phyloP scores from a whole-genome alignment of 2,329 filamentous ascomycete genomes.

The Cladosporium austrohemisphaericum region DNA sequence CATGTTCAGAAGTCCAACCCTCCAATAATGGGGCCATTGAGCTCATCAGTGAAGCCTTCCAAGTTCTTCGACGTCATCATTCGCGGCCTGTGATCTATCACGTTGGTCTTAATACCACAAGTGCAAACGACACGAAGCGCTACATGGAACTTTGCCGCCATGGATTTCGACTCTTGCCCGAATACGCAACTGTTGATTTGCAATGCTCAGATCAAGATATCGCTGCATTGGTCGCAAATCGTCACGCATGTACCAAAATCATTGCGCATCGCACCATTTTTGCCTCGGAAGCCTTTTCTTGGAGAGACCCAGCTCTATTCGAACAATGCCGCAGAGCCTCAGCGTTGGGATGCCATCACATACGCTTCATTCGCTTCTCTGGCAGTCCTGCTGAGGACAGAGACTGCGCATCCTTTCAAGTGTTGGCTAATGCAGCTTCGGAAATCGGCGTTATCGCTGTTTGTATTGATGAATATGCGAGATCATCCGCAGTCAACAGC shows the following conservation, averaged over 20 bases:
- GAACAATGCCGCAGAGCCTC: constrained; percentile 1
- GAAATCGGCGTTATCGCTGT: not conserved
- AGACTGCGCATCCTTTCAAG: not conserved
- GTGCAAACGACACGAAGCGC: not conserved
- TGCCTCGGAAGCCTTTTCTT: not conserved
- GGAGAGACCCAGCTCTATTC: not conserved
- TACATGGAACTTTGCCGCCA: not conserved
- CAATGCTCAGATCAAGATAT: constrained; percentile 1
- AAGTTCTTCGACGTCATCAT: not conserved
- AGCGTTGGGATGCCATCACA: not conserved
- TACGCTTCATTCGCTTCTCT: not conserved
- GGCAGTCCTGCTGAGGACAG: not conserved
- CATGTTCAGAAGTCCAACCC: not conserved
- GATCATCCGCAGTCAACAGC: constrained; percentile 4
- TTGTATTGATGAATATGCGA: not conserved
- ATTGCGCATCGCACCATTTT: not conserved
- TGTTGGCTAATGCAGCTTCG: not conserved
- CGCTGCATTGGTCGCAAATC: not conserved
- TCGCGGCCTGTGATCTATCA: not conserved
- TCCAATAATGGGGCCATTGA: not conserved
- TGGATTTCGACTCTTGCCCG: constrained; percentile 1
- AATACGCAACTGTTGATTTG: constrained; percentile 2
- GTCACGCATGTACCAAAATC: not conserved
- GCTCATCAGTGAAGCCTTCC: not conserved
- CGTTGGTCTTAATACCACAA: too few relatives aligned